Base-by-base conservation (phyloP, 176 grass and related monocot species). In the Sorghum bicolor region DNA sequence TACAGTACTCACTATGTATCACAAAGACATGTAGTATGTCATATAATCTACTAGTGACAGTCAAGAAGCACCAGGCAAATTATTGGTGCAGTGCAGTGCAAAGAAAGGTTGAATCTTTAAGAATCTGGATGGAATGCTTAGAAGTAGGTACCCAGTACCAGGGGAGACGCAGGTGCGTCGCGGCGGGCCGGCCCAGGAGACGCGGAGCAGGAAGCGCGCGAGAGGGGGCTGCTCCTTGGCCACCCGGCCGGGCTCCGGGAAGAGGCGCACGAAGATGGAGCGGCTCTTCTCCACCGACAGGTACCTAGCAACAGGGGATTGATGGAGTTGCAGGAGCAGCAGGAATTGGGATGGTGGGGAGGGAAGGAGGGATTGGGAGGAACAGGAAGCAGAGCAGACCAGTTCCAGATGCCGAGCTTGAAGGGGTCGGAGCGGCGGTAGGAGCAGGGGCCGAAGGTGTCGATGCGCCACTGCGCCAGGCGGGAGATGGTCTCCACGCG, bases 341-440 rank as follows among this genome's bases (percentile, higher is more conserved):
- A 57, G 50, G 5, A 55, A 55, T 55, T 19, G 52, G 20, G 52
- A 57, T 50, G n/a, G n/a, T 1, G 47, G 15, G 45, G 41, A n/a
- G n/a, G 14, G 44, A 17, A 16, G 45, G 15, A 22, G 5, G 15
- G 29, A 66, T 19, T 4, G 7, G 17, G 16, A 19, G 65, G 15
- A 36, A 33, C 1, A 39, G 19, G 26, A 14, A 10, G 14, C 3
- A 8, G 15, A 38, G 8, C 6, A 1, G 17, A 97, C 93, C 96
- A 99, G 86, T 92, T 99, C 96, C 96, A 96, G 84, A 96, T 89
- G 86, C 96, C 96, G 36, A 99, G 83, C 86, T 79, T 96, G 89
- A 99, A 96, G 41, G 93, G 70, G 50, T 99, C 93, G 20, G 96
- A 94, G 40, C 96, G 96, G 34, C 96, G 93, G 86, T 94, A 94